A percentile compares a stretch with the other conserved stretches of the same genome.
Conservation (phyloP, 1,139 yeast genomes). For the Zygosaccharomyces sapae region DNA sequence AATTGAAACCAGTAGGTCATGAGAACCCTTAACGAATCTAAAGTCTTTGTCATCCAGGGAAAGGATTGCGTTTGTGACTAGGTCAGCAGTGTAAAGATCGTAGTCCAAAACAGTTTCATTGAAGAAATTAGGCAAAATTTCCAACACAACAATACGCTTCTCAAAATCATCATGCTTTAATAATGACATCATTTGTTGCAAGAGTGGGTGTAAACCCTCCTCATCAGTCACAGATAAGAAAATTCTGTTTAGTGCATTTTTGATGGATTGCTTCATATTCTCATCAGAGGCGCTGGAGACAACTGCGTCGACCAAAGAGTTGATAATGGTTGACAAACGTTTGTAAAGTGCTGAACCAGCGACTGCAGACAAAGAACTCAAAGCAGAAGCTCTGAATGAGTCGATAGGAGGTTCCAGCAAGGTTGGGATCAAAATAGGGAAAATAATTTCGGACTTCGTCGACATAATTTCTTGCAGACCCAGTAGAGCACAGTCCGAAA, state of each 20-base stretch:
- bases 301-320: constrained; percentile 64
- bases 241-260: constrained; percentile 61
- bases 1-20: constrained; percentile 61
- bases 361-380: constrained; percentile 84
- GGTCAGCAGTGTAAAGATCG: constrained; percentile 68
- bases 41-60: constrained; percentile 68
- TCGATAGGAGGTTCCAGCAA: constrained; percentile 79
- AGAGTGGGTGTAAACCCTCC: constrained; percentile 78
- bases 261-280: constrained; percentile 42
- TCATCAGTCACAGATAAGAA: constrained; percentile 69
- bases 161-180: constrained; percentile 71
- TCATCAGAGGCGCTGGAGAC: constrained; percentile 39
- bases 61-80: constrained; percentile 66
- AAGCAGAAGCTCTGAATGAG: constrained; percentile 76
- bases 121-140: constrained; percentile 71
- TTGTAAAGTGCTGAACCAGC: constrained; percentile 82
- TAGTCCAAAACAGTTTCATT: constrained; percentile 62
- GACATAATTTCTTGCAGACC: constrained; percentile 94
- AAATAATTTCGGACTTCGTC: constrained; percentile 80
- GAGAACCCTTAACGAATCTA: constrained; percentile 64
- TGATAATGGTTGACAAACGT: constrained; percentile 66
- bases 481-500: constrained; percentile 70
- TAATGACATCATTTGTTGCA: constrained; percentile 73
- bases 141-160: constrained; percentile 63
- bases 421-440: constrained; percentile 90